Conservation (phyloP, 2,329 filamentous ascomycete genomes). For the Arthrobotrys sinensis region DNA sequence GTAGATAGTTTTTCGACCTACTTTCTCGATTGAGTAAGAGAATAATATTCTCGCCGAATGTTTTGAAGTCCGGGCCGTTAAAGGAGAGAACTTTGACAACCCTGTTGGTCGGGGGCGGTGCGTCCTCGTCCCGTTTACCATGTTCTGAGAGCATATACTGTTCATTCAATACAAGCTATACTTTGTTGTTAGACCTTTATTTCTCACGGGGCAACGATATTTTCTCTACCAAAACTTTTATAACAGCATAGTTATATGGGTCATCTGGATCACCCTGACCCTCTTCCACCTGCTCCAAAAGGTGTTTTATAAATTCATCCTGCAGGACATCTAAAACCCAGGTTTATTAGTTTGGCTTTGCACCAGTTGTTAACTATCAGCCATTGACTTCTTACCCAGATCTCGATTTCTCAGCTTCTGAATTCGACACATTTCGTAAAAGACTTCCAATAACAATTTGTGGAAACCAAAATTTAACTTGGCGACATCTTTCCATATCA, state of each 20-base stretch:
- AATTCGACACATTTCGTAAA: slow-evolving; percentile 97
- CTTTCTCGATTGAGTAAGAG: slow-evolving; percentile 92
- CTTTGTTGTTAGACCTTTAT: slow-evolving; percentile 23
- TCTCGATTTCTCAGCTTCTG: slow-evolving; percentile 84
- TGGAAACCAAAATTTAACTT: slow-evolving; percentile 81
- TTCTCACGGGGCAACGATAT: background rate
- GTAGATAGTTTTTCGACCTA: slow-evolving; percentile 63
- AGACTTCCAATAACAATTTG: slow-evolving; percentile 84
- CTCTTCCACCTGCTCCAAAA: slow-evolving; percentile 87
- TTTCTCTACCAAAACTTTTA: slow-evolving; percentile 84
- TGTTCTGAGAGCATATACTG: slow-evolving; percentile 90
- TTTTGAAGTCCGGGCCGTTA: slow-evolving; percentile 85
- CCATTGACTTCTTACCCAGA: slow-evolving; percentile 71
- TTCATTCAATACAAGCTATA: slow-evolving; percentile 91
- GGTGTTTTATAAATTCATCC: slow-evolving; percentile 85
- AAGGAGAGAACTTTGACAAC: slow-evolving; percentile 91
- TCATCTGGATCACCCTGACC: slow-evolving; percentile 85
- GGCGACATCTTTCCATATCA: slow-evolving; percentile 76
- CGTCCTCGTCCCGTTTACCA: slow-evolving; percentile 66
- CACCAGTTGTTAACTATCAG: background rate
- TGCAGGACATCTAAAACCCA: slow-evolving; percentile 68
- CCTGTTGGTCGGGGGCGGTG: slow-evolving; percentile 81
- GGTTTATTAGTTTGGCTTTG: background rate
- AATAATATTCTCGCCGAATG: slow-evolving; percentile 98
- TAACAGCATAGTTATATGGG: slow-evolving; percentile 95